Evolutionary conservation across 164 flowering plant species (phyloP), one percentile per base, ranked within the genome.

Genomic region (Vitis labrusca): DNA sequence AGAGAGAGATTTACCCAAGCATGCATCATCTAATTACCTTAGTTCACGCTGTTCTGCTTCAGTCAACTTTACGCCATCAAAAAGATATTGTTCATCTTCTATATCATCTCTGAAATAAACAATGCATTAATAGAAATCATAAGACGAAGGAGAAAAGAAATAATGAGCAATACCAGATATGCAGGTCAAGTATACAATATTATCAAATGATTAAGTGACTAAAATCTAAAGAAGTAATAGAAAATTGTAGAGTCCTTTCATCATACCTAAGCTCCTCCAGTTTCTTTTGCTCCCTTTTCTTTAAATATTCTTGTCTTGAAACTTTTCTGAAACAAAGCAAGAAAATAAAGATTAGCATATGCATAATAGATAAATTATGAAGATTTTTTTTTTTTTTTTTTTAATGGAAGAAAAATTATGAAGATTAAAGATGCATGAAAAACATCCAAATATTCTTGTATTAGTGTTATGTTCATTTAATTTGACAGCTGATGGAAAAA

Each of bases 271-370:
- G 73, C 69, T 93, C 97, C 47, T 93, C 98, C 68, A 96, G 68
- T 79, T 91, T 93, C 91, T 93, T 93, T 72, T 87, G 88, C 89
- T 96, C 99, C 74, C 98, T 89, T 77, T 93, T 96, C 88, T 93
- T 91, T 60, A 93, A 69, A 72, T 93, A 93, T 71, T 93, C 98
- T 80, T 84, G 97, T 76, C 99, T 85, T 77, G 99, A 95, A 72
- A 90, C 85, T 77, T 87, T 88, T 74, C 99, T 92, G 90, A 61
- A 74, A 13, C 59, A 60, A 50, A 73, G 47, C 48, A 79, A 72
- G 2, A 63, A 62, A 51, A 65, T 54, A 50, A 73, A 11, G 51
- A 63, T 19, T 14, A 23, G 27, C 10, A 5, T 8, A 9, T 2
- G n/a, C 10, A 37, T 9, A 37, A 37, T 37, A 37, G 0, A 3